Percentiles rank a stretch among this genome's conserved stretches.
phyloP scores from a whole-genome alignment of 257 asterid species.

The Cinchona pubescens region DNA sequence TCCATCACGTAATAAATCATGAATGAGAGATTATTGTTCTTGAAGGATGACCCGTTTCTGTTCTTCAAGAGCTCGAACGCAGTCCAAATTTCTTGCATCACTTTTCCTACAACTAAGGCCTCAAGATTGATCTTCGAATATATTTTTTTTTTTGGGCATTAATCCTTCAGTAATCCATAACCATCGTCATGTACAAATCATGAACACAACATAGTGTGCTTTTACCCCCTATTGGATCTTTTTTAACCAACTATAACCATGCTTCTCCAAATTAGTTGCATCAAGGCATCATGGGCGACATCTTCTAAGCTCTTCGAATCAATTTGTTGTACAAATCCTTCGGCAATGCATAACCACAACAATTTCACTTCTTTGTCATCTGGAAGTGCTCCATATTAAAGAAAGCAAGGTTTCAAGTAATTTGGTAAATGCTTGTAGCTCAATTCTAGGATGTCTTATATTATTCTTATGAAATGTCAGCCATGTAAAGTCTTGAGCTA shows the following conservation, averaged over 20 bases:
- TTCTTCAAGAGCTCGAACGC: too few species aligned
- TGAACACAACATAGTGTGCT: not conserved
- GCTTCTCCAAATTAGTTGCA: not conserved
- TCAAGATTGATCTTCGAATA: not conserved
- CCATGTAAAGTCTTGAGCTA: not conserved
- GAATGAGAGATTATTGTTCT: too few species aligned
- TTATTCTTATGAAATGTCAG: not conserved
- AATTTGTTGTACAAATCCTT: not conserved
- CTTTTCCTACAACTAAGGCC: too few species aligned
- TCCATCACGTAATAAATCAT: too few species aligned
- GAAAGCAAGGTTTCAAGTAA: not conserved
- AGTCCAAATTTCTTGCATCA: too few species aligned
- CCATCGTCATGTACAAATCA: not conserved
- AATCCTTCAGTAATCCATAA: not conserved
- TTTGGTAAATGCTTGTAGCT: not conserved
- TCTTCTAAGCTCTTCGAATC: not conserved
- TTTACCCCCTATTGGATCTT: constrained; percentile 2
- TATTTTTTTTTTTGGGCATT: not conserved
- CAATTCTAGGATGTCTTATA: not conserved
- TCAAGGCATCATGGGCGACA: not conserved
- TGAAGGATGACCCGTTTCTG: too few species aligned
- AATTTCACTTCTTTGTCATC: not conserved
- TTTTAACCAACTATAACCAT: not conserved
- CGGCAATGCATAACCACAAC: not conserved
- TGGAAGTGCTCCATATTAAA: not conserved